phyloP scores from a whole-genome alignment of 148 eudicot genomes.

The Persicaria tinctoria region DNA sequence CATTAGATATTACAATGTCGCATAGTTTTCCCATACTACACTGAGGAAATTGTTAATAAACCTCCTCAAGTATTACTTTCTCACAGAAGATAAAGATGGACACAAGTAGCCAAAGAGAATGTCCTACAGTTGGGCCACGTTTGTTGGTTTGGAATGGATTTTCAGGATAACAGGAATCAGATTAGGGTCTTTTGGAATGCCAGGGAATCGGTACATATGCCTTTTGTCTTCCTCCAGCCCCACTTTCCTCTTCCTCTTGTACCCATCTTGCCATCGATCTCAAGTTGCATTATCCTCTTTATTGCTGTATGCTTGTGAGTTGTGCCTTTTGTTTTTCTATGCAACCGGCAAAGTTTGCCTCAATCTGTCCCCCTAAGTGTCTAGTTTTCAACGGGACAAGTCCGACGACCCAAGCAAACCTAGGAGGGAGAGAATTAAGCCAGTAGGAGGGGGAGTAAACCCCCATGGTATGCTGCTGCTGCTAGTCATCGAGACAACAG shows the following conservation, averaged over 20 bases:
- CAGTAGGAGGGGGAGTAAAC: neutral
- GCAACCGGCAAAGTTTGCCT: too few species aligned
- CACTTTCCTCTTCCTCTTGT: neutral
- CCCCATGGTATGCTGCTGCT: neutral
- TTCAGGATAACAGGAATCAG: neutral
- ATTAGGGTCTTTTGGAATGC: neutral
- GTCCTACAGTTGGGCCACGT: neutral
- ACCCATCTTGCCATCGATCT: neutral
- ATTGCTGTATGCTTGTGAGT: too few species aligned
- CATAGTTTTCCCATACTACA: neutral
- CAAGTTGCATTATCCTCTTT: too few species aligned
- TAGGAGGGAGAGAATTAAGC: neutral
- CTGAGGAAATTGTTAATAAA: neutral
- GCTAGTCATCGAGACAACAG: neutral
- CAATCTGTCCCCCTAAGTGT: too few species aligned
- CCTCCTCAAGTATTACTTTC: neutral
- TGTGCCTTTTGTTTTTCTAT: too few species aligned
- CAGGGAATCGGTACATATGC: neutral
- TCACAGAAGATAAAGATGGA: neutral
- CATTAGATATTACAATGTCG: neutral
- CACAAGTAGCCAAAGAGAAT: neutral
- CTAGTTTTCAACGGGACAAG: too few species aligned
- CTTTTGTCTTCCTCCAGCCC: neutral
- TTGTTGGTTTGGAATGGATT: neutral
- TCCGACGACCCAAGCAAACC: too few species aligned